A percentile compares a stretch with the other conserved stretches of the same genome.
These are phyloP conservation scores for Jimgerdemannia flammicorona DNA, from an alignment of 192 early-diverging fungal genomes.

Conservation along the genomic window DNA sequence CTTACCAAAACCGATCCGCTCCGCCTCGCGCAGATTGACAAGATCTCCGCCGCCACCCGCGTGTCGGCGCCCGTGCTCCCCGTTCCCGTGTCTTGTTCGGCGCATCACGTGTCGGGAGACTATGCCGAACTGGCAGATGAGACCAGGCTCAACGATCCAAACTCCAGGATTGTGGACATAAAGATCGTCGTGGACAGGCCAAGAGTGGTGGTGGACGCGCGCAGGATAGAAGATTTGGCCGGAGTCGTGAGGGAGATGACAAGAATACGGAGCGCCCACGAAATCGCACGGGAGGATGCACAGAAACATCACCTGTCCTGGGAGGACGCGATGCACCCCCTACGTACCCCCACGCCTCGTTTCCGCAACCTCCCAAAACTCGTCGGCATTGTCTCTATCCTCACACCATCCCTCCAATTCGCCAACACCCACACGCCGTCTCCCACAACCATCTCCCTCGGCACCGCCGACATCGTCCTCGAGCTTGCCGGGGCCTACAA, in stretches of 20 bases:
- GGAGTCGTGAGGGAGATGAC: background rate
- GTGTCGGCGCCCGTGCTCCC: background rate
- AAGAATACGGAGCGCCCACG: too few relatives aligned
- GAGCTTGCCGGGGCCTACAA: background rate
- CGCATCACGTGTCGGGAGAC: too few relatives aligned
- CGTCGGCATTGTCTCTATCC: background rate
- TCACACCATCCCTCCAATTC: background rate
- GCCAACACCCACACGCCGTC: too few relatives aligned
- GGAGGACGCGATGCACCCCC: too few relatives aligned
- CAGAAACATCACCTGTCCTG: too few relatives aligned
- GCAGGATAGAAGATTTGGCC: background rate
- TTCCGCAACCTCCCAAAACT: background rate
- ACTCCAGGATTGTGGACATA: background rate
- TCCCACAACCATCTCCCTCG: background rate
- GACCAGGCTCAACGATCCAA: background rate
- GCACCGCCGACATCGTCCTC: background rate
- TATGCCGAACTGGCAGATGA: background rate
- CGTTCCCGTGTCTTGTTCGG: too few relatives aligned
- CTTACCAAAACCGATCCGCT: background rate
- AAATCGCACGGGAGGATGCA: too few relatives aligned
- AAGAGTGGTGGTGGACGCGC: background rate
- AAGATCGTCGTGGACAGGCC: background rate
- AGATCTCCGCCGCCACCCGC: background rate
- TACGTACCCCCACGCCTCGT: background rate
- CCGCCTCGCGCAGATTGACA: background rate